Base-by-base conservation (phyloP, 495 filamentous ascomycete species). In the Pseudomonodictys pantanalensis region DNA sequence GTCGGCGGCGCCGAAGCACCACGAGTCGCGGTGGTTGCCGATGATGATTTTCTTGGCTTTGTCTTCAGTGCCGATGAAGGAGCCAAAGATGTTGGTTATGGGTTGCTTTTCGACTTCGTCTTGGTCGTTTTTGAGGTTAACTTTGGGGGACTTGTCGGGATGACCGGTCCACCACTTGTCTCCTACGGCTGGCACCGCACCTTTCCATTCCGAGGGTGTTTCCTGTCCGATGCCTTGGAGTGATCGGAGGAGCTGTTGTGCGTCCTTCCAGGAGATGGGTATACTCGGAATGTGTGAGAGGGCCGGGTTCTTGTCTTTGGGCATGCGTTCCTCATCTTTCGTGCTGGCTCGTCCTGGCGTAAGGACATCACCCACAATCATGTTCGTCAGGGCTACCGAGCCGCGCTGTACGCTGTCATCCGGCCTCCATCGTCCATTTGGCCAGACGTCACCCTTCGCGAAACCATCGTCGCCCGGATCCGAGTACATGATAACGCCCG, bases 11-110 rank as follows among this genome's bases (percentile, higher is more conserved):
- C 95, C 92, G 67, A 95, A 88, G 52, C 90, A 87, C 90, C 89
- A 97, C 7, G 91, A 85, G 69, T 98, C 93, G 18, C 93, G 89
- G 70, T 96, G 93, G 69, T 91, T 96, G 23, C 93, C 95, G 53
- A 98, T 80, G 51, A 95, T 88, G 68, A 98, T 86, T 46, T 85
- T 86, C 73, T 96, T 95, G 49, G 91, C 83, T 2, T 76, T 78
- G 63, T 91, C 84, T 65, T 97, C 93, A 26, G 87, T 71, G n/a
- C 93, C 93, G 2, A 75, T 65, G 49, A 98, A 92, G 44, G 81
- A 79, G 22, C 88, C 93, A 47, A 93, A 79, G 0, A 97, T 83
- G 68, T 98, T 98, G 77, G 89, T 95, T 38, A 98, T 95, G 5
- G 86, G 82, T 66, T 92, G 88, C 65, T 86, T 78, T 43, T 91